Evolutionary conservation across 2,329 filamentous ascomycete species (phyloP).

Genomic region (Cladosporium sp.): DNA sequence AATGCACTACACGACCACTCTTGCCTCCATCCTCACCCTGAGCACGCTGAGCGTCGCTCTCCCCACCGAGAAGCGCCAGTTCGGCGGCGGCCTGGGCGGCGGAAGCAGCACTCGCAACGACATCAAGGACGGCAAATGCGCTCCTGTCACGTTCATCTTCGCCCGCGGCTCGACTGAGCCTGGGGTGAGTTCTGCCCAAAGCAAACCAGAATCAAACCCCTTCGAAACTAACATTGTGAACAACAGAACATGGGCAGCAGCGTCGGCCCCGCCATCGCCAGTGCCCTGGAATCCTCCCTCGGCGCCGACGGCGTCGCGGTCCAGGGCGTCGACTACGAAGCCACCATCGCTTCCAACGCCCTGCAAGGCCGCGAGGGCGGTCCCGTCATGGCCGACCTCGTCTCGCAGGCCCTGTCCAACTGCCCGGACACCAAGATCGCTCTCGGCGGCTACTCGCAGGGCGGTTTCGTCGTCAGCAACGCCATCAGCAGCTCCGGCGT

Average conservation of each 20-base stretch:
- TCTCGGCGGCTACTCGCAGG: slow-evolving; percentile 19
- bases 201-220: too few relatives aligned
- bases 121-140: slow-evolving; percentile 32
- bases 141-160: slow-evolving; percentile 51
- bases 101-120: slow-evolving; percentile 21
- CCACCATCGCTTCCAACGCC: slow-evolving; percentile 20
- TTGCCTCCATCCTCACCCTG: slow-evolving; percentile 18
- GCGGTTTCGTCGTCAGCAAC: slow-evolving; percentile 13
- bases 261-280: slow-evolving; percentile 49
- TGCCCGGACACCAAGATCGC: slow-evolving; percentile 22
- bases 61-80: slow-evolving; percentile 16
- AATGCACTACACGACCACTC: slow-evolving; percentile 19
- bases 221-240: slow-evolving; percentile 27
- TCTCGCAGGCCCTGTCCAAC: slow-evolving; percentile 15
- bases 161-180: slow-evolving; percentile 54
- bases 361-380: slow-evolving; percentile 23
- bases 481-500: slow-evolving; percentile 12
- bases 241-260: slow-evolving; percentile 49
- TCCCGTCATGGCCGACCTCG: slow-evolving; percentile 16
- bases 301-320: slow-evolving; percentile 38
- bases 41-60: slow-evolving; percentile 19
- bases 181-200: slow-evolving; percentile 25
- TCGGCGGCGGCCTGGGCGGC: slow-evolving; percentile 15
- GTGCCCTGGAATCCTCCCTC: slow-evolving; percentile 32
- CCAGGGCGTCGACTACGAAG: slow-evolving; percentile 27